These are phyloP conservation scores for Aspergillus taichungensis DNA, from an alignment of 495 filamentous ascomycete genomes.

Conservation along the genomic window DNA sequence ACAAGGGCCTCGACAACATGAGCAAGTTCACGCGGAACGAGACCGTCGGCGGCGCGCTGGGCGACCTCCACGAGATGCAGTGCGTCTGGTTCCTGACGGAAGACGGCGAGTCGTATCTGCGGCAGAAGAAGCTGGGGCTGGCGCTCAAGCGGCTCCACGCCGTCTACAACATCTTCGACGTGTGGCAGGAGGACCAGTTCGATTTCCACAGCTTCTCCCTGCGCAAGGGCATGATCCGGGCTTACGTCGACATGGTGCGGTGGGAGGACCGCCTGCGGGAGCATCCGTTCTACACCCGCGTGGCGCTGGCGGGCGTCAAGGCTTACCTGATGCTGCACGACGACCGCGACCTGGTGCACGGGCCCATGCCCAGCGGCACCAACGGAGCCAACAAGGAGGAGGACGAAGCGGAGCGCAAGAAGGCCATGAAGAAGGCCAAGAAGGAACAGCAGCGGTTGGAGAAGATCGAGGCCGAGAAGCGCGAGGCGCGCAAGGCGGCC, in stretches of 20 bases:
- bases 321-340: slow-evolving; percentile 76
- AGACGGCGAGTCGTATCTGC: slow-evolving; percentile 82
- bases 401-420: slow-evolving; percentile 72
- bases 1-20: slow-evolving; percentile 78
- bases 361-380: slow-evolving; percentile 40
- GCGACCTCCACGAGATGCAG: slow-evolving; percentile 96
- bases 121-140: slow-evolving; percentile 72
- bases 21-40: slow-evolving; percentile 92
- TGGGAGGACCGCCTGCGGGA: slow-evolving; percentile 90
- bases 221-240: slow-evolving; percentile 86
- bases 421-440: slow-evolving; percentile 89
- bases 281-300: slow-evolving; percentile 85
- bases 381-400: slow-evolving; percentile 48
- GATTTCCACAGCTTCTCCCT: slow-evolving; percentile 98
- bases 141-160: slow-evolving; percentile 86
- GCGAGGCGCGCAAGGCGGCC: slow-evolving; percentile 48
- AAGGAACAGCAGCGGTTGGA: slow-evolving; percentile 81
- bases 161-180: slow-evolving; percentile 86
- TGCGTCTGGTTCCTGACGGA: slow-evolving; percentile 96
- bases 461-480: slow-evolving; percentile 73
- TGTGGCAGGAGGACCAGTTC: slow-evolving; percentile 97
- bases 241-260: slow-evolving; percentile 90
- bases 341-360: slow-evolving; percentile 55
- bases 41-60: slow-evolving; percentile 74
- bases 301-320: slow-evolving; percentile 74